Evolutionary conservation across 257 asterid species (phyloP).

Genomic region (Nicotiana sylvestris): DNA sequence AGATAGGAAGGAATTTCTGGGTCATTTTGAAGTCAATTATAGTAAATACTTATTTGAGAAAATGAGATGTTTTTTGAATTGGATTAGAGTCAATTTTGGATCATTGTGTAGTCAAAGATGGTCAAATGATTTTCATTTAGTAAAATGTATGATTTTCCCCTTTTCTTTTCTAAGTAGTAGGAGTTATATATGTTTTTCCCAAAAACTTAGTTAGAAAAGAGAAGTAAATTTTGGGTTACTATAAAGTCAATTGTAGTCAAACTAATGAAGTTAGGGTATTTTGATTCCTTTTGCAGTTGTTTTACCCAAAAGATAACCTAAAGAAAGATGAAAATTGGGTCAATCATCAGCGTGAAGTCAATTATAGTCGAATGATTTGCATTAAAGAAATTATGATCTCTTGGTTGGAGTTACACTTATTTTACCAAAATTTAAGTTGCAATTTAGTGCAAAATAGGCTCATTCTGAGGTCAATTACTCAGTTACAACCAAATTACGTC

Average conservation of each 20-base stretch:
- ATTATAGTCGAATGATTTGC: not conserved
- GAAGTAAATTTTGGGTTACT: not conserved
- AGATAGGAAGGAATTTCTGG: not conserved
- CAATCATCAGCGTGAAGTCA: not conserved
- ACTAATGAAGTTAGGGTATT: not conserved
- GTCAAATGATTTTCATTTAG: not conserved
- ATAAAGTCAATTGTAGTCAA: not conserved
- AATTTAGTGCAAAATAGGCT: not conserved
- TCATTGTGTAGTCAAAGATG: not conserved
- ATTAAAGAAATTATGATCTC: not conserved
- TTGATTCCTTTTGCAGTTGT: not conserved
- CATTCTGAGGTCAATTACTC: slow-evolving; percentile 31
- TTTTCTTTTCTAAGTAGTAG: not conserved
- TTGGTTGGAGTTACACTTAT: not conserved
- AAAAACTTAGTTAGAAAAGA: not conserved
- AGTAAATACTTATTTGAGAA: not conserved
- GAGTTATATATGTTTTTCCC: not conserved
- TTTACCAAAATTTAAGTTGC: not conserved
- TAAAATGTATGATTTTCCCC: not conserved
- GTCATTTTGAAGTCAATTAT: not conserved
- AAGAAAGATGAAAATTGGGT: not conserved
- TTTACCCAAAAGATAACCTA: not conserved
- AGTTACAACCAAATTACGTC: slow-evolving; percentile 31
- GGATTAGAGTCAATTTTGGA: not conserved
- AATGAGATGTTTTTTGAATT: not conserved